phyloP scores from a whole-genome alignment of 345 rosid genomes.

The Eucalyptus regnans region DNA sequence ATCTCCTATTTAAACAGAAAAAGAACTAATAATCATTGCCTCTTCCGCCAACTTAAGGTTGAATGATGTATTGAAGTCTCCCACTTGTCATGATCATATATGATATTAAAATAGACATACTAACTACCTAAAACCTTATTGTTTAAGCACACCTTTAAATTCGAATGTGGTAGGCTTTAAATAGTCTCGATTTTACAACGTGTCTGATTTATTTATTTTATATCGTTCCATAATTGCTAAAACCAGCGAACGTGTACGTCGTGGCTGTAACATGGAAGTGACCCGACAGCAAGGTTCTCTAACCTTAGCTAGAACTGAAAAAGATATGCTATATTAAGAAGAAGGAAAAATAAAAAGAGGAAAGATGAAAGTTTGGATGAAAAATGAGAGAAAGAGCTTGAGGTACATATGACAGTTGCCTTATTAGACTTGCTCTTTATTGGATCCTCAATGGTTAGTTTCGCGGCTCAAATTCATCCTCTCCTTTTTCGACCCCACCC shows the following conservation, averaged over 20 bases:
- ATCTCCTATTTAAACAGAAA: background rate
- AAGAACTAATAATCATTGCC: background rate
- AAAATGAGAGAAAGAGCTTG: background rate
- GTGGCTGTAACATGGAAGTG: background rate
- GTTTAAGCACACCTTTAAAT: background rate
- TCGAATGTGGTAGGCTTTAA: background rate
- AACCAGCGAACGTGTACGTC: background rate
- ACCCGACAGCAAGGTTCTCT: background rate
- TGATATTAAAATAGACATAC: background rate
- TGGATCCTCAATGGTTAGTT: background rate
- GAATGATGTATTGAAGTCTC: background rate
- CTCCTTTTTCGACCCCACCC: background rate
- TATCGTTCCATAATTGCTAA: background rate
- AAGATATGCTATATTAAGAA: background rate
- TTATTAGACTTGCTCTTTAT: background rate
- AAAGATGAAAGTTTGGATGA: background rate
- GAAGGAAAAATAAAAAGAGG: background rate
- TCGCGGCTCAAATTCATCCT: background rate
- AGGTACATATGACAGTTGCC: background rate
- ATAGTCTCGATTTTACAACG: background rate
- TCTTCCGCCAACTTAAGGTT: no score
- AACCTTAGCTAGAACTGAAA: background rate
- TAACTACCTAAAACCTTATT: background rate
- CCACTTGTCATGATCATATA: background rate
- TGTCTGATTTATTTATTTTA: background rate